Conservation (phyloP, 306 rosid genomes). For the Pyrus pyrifolia region DNA sequence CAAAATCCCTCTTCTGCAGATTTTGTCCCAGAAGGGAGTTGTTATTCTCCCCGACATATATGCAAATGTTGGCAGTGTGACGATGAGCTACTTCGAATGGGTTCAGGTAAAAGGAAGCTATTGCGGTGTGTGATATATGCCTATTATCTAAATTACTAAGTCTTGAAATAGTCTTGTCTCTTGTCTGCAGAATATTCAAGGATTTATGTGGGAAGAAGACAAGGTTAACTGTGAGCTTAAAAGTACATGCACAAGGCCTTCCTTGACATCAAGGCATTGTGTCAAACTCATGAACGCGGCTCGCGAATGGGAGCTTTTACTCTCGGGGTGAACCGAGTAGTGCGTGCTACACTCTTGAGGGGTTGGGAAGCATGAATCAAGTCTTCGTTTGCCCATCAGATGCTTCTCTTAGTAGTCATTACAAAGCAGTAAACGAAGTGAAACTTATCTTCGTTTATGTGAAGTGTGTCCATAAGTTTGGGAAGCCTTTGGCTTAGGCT, state of each 20-base stretch:
- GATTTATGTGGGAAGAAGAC: conserved; percentile 78
- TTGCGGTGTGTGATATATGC: not conserved
- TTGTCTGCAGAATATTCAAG: conserved; percentile 64
- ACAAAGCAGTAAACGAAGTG: not conserved
- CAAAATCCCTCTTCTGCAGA: conserved; percentile 24
- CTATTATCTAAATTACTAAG: not conserved
- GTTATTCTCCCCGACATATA: conserved; percentile 61
- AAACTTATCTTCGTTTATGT: not conserved
- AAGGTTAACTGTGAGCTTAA: conserved; percentile 52
- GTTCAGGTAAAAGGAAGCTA: conserved; percentile 46
- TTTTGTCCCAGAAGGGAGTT: conserved; percentile 51
- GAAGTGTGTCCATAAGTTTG: not conserved
- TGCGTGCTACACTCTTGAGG: conserved; percentile 56
- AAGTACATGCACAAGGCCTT: conserved; percentile 60
- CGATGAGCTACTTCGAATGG: conserved; percentile 79
- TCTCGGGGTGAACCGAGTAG: conserved; percentile 64
- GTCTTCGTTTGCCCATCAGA: conserved; percentile 5
- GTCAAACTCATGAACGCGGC: conserved; percentile 49
- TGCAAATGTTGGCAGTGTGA: conserved; percentile 74
- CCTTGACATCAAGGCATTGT: conserved; percentile 55
- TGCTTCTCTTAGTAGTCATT: not conserved
- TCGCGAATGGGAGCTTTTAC: conserved; percentile 76
- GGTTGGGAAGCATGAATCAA: conserved; percentile 63
- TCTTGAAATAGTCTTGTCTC: not conserved
- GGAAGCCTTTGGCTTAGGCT: not conserved